phyloP scores from a whole-genome alignment of 306 rosid genomes.

The Vachellia pachyceras region DNA sequence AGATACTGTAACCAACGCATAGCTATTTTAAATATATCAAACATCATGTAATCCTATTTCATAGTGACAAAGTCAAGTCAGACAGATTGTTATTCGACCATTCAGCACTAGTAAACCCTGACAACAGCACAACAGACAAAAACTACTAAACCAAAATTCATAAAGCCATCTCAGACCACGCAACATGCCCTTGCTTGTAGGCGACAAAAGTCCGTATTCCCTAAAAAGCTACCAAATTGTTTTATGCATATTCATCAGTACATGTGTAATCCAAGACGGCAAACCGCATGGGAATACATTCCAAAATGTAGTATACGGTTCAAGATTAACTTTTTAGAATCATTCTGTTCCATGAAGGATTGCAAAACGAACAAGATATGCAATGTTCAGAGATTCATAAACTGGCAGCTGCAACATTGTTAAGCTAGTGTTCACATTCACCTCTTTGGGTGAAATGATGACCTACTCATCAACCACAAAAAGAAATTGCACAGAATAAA shows the following conservation, averaged over 20 bases:
- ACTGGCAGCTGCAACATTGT: background rate
- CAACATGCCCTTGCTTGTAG: slow-evolving; percentile 5
- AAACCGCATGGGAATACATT: background rate
- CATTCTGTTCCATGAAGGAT: slow-evolving; percentile 23
- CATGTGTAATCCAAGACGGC: background rate
- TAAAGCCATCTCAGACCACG: slow-evolving; percentile 7
- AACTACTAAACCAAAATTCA: background rate
- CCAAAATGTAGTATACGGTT: slow-evolving; percentile 4
- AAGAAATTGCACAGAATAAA: background rate
- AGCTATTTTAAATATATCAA: background rate
- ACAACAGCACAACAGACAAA: slow-evolving; percentile 9
- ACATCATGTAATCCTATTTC: background rate
- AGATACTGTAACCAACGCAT: background rate
- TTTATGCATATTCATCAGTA: slow-evolving; percentile 17
- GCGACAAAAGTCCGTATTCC: slow-evolving; percentile 27
- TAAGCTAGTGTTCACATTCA: background rate
- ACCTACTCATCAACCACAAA: background rate
- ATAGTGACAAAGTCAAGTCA: background rate
- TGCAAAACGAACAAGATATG: background rate
- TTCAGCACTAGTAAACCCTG: background rate
- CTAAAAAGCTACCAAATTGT: slow-evolving; percentile 9
- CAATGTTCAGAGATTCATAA: slow-evolving; percentile 6
- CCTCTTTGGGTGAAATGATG: slow-evolving; percentile 24
- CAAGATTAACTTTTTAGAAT: slow-evolving; percentile 24
- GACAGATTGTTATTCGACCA: background rate